Base-by-base conservation (phyloP, 345 rosid genomes). In the Syzygium aromaticum region DNA sequence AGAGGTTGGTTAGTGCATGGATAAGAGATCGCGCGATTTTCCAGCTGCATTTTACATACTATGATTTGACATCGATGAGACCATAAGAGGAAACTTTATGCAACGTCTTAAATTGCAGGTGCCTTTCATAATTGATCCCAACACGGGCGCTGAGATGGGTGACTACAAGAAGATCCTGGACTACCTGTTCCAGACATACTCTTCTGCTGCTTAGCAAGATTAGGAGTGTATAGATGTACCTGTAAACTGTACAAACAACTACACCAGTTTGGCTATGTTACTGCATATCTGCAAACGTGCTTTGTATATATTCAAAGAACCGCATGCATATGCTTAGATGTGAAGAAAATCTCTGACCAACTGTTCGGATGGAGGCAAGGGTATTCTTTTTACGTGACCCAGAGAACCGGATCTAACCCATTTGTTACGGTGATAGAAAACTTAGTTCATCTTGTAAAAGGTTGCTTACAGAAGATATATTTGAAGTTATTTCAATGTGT, bases 51-150 rank as follows among this genome's bases (percentile, higher is more conserved):
- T n/a, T 46, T 21, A 51, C 54, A 63, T 63, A 19, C 25, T 67
- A 67, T 67, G 13, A 67, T 67, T 33, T 17, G 46, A 73, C 14
- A 85, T 84, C 23, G 16, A 49, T 30, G 38, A 51, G 49, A 15
- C 53, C 54, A 52, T 28, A 25, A 49, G 85, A n/a, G 52, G 85
- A 25, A 64, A 64, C 77, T 30, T 11, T 5, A 30, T 51, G 38
- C 52, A 9, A 28, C 13, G 21, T 49, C 53, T 51, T 49, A 25
- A 28, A 28, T 52, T 14, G 85, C 56, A 96, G 98, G 94, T 96
- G 82, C 98, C 98, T 11, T 95, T 88, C 87, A 85, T 96, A 78
- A 90, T 96, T 54, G 98, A 96, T 90, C 98, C 95, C 30, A 96
- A 95, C 91, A 95, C 98, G 13, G 91, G 94, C 49, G 88, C 93